Evolutionary conservation across 2,329 filamentous ascomycete species (phyloP).

Genomic region (Alternaria triticina): DNA sequence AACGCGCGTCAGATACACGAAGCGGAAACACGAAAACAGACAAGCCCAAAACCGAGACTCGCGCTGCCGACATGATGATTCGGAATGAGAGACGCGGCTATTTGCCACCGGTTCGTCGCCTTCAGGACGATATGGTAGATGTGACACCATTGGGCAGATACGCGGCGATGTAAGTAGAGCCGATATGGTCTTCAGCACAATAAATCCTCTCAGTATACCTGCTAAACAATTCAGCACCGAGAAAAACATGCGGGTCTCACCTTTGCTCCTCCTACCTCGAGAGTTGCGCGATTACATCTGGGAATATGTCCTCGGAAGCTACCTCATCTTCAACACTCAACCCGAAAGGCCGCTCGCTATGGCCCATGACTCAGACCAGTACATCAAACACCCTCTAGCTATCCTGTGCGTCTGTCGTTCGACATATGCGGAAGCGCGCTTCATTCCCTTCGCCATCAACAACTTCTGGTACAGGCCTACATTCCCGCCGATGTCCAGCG

Average conservation of each 20-base stretch:
- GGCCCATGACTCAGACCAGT: not conserved
- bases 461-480: not conserved
- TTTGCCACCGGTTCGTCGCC: not conserved
- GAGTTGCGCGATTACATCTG: not conserved
- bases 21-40: not conserved
- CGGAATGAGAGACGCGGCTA: not conserved
- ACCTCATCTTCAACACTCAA: not conserved
- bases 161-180: not conserved
- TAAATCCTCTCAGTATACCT: not conserved
- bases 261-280: not conserved
- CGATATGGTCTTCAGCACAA: not conserved
- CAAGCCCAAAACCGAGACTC: not conserved
- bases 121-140: not conserved
- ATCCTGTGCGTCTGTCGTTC: not conserved
- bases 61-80: not conserved
- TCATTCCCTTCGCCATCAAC: not conserved
- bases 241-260: not conserved
- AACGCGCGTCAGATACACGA: not conserved
- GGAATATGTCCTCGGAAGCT: not conserved
- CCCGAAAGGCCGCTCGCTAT: not conserved
- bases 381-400: not conserved
- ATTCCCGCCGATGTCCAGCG: not conserved
- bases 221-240: not conserved
- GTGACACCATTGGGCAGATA: not conserved
- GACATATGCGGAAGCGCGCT: not conserved